A percentile compares a stretch with the other conserved stretches of the same genome.
phyloP scores from a whole-genome alignment of 352 stramenopile species.

The Phytophthora citricola region DNA sequence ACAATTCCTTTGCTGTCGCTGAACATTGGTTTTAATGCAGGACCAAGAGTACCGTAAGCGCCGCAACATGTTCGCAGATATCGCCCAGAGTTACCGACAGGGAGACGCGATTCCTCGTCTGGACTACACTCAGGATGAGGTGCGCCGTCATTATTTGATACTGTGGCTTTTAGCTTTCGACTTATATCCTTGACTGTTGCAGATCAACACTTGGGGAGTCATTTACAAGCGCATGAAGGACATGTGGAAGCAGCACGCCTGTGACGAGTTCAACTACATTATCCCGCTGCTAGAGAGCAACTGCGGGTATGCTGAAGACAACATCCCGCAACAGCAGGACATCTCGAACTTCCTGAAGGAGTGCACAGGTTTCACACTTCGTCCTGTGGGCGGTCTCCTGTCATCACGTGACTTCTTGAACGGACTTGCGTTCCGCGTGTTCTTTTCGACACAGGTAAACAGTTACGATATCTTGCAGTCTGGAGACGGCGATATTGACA shows the following conservation, averaged over 20 bases:
- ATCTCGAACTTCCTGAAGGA: conserved; percentile 96
- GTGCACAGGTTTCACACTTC: conserved; percentile 92
- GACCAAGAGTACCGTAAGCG: conserved; percentile 92
- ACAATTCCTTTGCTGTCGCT: background rate
- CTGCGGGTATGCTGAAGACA: conserved; percentile 94
- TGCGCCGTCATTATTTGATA: conserved; percentile 31
- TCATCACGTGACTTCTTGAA: conserved; percentile 98
- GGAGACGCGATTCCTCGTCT: conserved; percentile 93
- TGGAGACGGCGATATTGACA: background rate
- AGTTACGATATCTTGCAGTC: too few species aligned
- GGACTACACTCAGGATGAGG: conserved; percentile 95
- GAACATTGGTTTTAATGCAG: conserved; percentile 26
- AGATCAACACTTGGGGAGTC: conserved; percentile 87
- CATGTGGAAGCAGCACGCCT: conserved; percentile 95
- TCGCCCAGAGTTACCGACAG: conserved; percentile 91
- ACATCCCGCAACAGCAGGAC: conserved; percentile 95
- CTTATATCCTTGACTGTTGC: conserved; percentile 1
- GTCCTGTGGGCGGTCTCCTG: conserved; percentile 96
- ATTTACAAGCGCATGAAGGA: conserved; percentile 95
- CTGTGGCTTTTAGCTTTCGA: background rate
- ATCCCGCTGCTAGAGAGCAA: conserved; percentile 94
- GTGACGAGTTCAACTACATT: conserved; percentile 97
- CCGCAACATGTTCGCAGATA: conserved; percentile 87
- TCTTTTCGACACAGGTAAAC: conserved; percentile 95
- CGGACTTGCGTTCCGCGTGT: conserved; percentile 97